Evolutionary conservation across 257 asterid species (phyloP), one percentile per base, ranked within the genome.

Genomic region (Marsdenia floribunda): DNA sequence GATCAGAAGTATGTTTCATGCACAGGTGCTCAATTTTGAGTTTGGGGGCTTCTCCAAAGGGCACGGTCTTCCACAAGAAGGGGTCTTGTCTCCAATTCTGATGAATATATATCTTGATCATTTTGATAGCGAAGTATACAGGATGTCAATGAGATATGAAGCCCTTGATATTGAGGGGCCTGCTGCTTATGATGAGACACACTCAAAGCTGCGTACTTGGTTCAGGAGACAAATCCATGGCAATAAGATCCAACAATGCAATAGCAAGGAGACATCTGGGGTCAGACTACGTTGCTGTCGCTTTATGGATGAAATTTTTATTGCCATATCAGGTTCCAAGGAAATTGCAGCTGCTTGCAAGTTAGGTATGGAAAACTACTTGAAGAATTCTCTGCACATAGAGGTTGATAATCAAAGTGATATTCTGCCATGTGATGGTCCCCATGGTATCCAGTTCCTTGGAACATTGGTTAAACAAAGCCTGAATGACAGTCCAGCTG

Each of bases 51-150:
- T 89, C 80, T 89, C 97, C 24, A 94, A 94, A 82, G 96, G 99
- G 53, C 96, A 89, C 19, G 99, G 99, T 83, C 97, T 94, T 82
- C 99, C 99, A 44, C 99, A 94, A 82, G 99, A 94, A 85, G 99
- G 99, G 67, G 84, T 85, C n/a, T 72, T 94, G 79, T 89, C 97
- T 15, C 99, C 99, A 22, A 87, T 94, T 81, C 76, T 94, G 70
- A 89, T 88, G 87, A 94, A 94, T 76, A 80, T 94, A 75, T 92
- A 94, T 87, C 95, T 94, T 73, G 96, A 90, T 84, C 87, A 84
- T 52, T 90, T 92, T 77, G 99, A 94, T 85, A 83, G 85, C 1
- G 97, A 92, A 82, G 74, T 94, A 38, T 89, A 81, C 81, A 85
- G 87, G 75, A 74, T 90, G 87, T 87, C 97, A 29, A 92, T 94